phyloP scores from a whole-genome alignment of 305 asterid species.

The Fraxinus velutina region DNA sequence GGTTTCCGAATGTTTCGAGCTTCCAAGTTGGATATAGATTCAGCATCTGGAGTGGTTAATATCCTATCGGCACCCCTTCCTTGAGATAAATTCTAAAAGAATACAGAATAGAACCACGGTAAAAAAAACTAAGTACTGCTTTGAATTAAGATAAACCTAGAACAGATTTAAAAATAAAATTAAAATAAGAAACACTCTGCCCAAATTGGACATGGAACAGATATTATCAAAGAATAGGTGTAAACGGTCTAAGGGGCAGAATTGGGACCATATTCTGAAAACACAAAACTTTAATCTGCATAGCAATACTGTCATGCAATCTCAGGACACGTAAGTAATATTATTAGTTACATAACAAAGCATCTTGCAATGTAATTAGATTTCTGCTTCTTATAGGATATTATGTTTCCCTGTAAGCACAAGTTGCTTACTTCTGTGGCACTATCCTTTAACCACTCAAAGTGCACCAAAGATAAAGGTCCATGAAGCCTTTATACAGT shows the following conservation, averaged over 20 bases:
- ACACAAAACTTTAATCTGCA: background rate
- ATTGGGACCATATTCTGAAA: background rate
- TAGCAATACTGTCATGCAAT: background rate
- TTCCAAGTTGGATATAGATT: slow-evolving; percentile 53
- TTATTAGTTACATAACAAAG: background rate
- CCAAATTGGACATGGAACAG: background rate
- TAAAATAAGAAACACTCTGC: background rate
- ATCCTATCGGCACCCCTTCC: slow-evolving; percentile 69
- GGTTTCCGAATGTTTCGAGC: slow-evolving; percentile 57
- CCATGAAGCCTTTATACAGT: background rate
- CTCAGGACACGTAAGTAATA: background rate
- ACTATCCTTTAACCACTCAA: background rate
- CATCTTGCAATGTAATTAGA: background rate
- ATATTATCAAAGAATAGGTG: background rate
- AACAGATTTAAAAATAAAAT: too few species aligned
- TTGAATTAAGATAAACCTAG: background rate
- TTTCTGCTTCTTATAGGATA: background rate
- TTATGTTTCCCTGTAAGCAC: background rate
- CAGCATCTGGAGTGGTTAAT: slow-evolving; percentile 47
- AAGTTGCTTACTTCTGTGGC: background rate
- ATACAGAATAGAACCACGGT: slow-evolving; percentile 5
- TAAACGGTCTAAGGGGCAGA: background rate
- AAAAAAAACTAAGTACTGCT: background rate
- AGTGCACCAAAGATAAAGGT: background rate
- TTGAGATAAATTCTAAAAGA: slow-evolving; percentile 72